phyloP scores from a whole-genome alignment of 2,329 filamentous ascomycete species.

The Orbilia javanica region DNA sequence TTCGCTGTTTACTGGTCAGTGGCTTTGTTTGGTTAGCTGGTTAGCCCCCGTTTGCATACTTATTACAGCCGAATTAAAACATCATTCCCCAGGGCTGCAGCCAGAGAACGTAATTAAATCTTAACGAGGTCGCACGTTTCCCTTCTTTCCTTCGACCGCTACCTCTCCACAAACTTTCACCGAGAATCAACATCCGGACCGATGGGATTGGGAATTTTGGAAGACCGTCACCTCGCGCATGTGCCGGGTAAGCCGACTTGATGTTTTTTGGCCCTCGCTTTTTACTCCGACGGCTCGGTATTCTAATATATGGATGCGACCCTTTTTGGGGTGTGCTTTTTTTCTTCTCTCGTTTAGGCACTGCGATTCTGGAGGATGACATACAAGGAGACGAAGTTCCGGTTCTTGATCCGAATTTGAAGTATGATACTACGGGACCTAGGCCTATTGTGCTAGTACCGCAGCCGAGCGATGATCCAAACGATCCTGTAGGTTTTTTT shows the following conservation, averaged over 20 bases:
- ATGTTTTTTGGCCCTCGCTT: constrained; percentile 20
- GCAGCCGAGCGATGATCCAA: constrained; percentile 89
- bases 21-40: not conserved
- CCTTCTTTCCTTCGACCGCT: not conserved
- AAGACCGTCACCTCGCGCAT: constrained; percentile 75
- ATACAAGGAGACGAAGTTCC: constrained; percentile 33
- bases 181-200: constrained; percentile 52
- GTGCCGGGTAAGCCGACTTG: constrained; percentile 75
- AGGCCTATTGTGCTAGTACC: constrained; percentile 84
- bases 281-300: constrained; percentile 34
- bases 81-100: constrained; percentile 14
- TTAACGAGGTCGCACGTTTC: constrained; percentile 7
- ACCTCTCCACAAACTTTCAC: constrained; percentile 10
- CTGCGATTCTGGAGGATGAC: constrained; percentile 55
- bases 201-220: constrained; percentile 81
- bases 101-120: constrained; percentile 25
- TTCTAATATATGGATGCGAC: constrained; percentile 22
- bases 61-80: constrained; percentile 35
- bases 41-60: constrained; percentile 18
- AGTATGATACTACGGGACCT: constrained; percentile 77
- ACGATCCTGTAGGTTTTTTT: constrained; percentile 80
- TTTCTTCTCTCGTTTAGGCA: constrained; percentile 28
- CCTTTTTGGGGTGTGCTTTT: not conserved
- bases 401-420: constrained; percentile 67
- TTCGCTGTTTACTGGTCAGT: not conserved